A percentile compares a stretch with the other conserved stretches of the same genome.
Conservation (phyloP, 1,139 yeast species). For the Blastobotrys persicus region DNA sequence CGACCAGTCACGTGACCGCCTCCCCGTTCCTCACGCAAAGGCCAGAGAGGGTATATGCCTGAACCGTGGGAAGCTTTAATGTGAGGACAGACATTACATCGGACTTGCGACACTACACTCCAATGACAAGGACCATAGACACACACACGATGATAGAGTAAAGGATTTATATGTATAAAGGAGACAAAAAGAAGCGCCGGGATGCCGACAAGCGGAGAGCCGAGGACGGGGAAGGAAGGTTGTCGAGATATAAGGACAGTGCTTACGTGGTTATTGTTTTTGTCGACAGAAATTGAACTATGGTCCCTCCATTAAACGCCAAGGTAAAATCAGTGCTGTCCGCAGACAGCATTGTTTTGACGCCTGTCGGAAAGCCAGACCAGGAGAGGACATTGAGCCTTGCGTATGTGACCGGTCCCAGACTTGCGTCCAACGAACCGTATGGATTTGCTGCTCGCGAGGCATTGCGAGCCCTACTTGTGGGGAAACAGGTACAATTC, state of each 20-base stretch:
- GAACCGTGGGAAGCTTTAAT: no score
- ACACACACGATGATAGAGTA: no score
- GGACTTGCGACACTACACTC: no score
- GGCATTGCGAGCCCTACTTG: constrained; percentile 56
- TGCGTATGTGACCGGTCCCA: constrained; percentile 60
- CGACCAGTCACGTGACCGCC: no score
- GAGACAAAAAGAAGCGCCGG: no score
- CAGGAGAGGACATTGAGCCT: constrained; percentile 64
- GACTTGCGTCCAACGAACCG: constrained; percentile 41
- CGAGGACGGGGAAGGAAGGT: neutral
- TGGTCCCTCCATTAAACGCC: constrained; percentile 19
- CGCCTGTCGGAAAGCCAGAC: constrained; percentile 44
- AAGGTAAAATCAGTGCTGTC: constrained; percentile 66
- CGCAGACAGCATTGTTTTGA: constrained; percentile 70
- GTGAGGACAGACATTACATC: no score
- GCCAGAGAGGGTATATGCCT: no score
- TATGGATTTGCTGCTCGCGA: constrained; percentile 59
- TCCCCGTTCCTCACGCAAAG: no score
- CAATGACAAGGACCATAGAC: no score
- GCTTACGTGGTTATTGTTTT: neutral
- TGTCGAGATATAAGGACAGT: neutral
- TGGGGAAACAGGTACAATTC: constrained; percentile 68
- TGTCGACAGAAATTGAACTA: neutral
- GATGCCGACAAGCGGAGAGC: neutral
- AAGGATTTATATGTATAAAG: no score